A percentile compares a stretch with the other conserved stretches of the same genome.
These are phyloP conservation scores for Camellia oleifera DNA, from an alignment of 179 eudicot genomes.

Conservation along the genomic window DNA sequence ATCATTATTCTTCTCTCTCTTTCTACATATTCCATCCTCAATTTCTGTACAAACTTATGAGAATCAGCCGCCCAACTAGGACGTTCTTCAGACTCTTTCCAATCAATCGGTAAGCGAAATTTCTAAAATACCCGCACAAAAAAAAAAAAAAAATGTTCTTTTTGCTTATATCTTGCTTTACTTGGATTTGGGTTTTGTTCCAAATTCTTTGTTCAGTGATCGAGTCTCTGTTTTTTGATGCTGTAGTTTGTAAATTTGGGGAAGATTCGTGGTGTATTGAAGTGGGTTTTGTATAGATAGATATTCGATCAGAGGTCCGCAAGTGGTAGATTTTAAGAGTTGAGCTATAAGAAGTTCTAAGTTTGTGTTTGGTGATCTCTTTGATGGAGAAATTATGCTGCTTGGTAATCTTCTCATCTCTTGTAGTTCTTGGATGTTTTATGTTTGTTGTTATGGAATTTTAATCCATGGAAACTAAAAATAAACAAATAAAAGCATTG, in stretches of 20 bases:
- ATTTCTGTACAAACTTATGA: background rate
- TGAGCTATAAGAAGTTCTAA: background rate
- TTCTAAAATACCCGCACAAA: background rate
- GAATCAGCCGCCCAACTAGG: background rate
- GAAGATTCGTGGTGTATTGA: slow-evolving; percentile 8
- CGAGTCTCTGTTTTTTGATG: background rate
- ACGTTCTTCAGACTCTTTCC: background rate
- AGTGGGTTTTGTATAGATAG: slow-evolving; percentile 9
- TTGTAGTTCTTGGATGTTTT: background rate
- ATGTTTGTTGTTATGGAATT: background rate
- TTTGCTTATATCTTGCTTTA: background rate
- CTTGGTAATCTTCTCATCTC: slow-evolving; percentile 21
- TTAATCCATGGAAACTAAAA: background rate
- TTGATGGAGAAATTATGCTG: slow-evolving; percentile 21
- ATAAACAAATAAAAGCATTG: background rate
- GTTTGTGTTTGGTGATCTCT: background rate
- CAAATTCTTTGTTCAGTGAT: background rate
- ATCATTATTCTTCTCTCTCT: background rate
- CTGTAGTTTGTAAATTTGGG: background rate
- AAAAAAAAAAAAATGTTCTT: no score
- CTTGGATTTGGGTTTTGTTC: background rate
- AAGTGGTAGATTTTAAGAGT: slow-evolving; percentile 19
- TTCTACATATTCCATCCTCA: background rate
- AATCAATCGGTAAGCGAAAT: background rate
- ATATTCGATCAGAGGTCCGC: background rate